These are phyloP conservation scores for Aspergillus japonicus DNA, from an alignment of 2,329 filamentous ascomycete species.

Conservation along the genomic window DNA sequence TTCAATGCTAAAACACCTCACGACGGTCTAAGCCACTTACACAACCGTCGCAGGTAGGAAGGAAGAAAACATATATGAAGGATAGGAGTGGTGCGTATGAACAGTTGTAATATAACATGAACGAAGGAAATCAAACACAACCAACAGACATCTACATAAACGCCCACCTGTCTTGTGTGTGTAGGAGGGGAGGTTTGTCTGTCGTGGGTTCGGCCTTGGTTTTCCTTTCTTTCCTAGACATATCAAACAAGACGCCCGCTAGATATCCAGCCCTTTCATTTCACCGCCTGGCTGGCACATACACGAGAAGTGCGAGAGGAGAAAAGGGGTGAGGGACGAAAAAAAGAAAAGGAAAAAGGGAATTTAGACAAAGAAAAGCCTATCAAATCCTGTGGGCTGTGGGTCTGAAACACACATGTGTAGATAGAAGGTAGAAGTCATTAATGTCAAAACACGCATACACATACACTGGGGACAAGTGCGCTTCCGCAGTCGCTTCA, in stretches of 20 bases:
- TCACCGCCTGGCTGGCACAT: neutral
- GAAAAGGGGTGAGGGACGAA: neutral
- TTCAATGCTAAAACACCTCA: too few species aligned
- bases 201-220: neutral
- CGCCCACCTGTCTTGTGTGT: neutral
- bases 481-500: neutral
- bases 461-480: neutral
- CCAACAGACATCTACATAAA: neutral
- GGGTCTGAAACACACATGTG: neutral
- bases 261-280: conserved; percentile 6
- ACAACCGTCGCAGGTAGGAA: too few species aligned
- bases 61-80: too few species aligned
- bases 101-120: neutral
- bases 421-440: neutral
- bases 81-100: neutral
- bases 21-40: too few species aligned
- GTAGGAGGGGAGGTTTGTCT: neutral
- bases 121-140: neutral
- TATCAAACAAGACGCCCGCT: conserved; percentile 9
- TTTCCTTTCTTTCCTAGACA: neutral
- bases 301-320: neutral
- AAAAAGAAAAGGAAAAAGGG: neutral
- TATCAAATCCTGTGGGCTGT: neutral
- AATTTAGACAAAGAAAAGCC: neutral
- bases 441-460: neutral